A percentile compares a stretch with the other conserved stretches of the same genome.
phyloP scores from a whole-genome alignment of 2,329 filamentous ascomycete genomes.

The Xylariaceae sp. region DNA sequence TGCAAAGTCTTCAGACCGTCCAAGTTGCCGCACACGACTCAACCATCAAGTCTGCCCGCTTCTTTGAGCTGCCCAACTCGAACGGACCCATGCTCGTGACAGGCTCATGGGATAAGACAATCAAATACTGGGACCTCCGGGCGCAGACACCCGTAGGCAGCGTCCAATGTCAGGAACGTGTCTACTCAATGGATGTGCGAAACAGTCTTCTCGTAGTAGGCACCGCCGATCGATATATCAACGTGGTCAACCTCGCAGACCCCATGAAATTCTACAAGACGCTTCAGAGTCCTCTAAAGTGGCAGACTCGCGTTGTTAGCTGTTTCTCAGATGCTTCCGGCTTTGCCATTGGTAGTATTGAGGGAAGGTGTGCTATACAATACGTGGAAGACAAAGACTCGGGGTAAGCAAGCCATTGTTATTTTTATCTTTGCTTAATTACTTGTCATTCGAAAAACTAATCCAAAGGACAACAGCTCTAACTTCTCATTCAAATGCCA shows the following conservation, averaged over 20 bases:
- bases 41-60: slow-evolving; percentile 73
- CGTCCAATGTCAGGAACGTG: slow-evolving; percentile 67
- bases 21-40: slow-evolving; percentile 83
- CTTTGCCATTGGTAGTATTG: slow-evolving; percentile 93
- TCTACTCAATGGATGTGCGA: slow-evolving; percentile 89
- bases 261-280: slow-evolving; percentile 94
- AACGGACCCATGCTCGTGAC: slow-evolving; percentile 82
- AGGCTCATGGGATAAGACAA: slow-evolving; percentile 85
- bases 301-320: slow-evolving; percentile 92
- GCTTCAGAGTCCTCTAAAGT: slow-evolving; percentile 92
- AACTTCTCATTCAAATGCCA: slow-evolving; percentile 99
- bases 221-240: slow-evolving; percentile 93
- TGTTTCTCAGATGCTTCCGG: slow-evolving; percentile 91
- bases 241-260: slow-evolving; percentile 86
- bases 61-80: slow-evolving; percentile 63
- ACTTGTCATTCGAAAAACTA: too few species aligned
- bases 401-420: too few species aligned
- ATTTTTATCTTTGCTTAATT: too few species aligned
- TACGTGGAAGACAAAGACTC: slow-evolving; percentile 96
- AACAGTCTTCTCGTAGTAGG: slow-evolving; percentile 86
- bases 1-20: slow-evolving; percentile 61
- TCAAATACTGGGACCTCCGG: slow-evolving; percentile 86
- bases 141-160: slow-evolving; percentile 60
- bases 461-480: slow-evolving; percentile 47
- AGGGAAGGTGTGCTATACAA: slow-evolving; percentile 95